Evolutionary conservation across 2,329 filamentous ascomycete genomes (phyloP).

Genomic region (Catunica adiposa): DNA sequence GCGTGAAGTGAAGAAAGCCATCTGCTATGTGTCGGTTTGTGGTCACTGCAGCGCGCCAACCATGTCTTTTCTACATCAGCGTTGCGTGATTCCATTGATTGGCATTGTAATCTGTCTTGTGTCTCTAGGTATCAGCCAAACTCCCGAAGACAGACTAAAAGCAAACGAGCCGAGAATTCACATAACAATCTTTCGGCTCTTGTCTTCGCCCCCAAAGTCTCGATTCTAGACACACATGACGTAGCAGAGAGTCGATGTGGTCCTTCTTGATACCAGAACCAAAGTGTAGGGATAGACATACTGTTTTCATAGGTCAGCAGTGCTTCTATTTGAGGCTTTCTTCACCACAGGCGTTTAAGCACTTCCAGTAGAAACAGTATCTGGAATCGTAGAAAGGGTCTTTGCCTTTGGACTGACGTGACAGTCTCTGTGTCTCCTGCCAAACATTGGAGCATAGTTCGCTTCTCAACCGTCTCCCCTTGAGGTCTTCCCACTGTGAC

Average conservation of each 20-base stretch:
- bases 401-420: too few species aligned
- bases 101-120: neutral
- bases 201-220: neutral
- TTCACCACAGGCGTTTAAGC: too few species aligned
- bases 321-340: too few species aligned
- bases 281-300: constrained; percentile 4
- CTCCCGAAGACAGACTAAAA: neutral
- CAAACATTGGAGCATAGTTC: too few species aligned
- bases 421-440: too few species aligned
- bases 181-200: neutral
- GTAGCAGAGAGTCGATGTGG: neutral
- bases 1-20: too few species aligned
- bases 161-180: neutral
- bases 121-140: neutral
- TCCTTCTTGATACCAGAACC: neutral
- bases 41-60: neutral
- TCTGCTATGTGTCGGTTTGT: too few species aligned
- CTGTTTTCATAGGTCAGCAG: neutral
- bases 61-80: neutral
- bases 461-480: too few species aligned
- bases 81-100: neutral
- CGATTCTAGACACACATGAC: neutral
- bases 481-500: neutral
- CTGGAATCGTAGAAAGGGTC: too few species aligned
- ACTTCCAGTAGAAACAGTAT: too few species aligned